Evolutionary conservation across 345 rosid genomes (phyloP), one percentile per base, ranked within the genome.

Genomic region (Lumnitzera littorea): DNA sequence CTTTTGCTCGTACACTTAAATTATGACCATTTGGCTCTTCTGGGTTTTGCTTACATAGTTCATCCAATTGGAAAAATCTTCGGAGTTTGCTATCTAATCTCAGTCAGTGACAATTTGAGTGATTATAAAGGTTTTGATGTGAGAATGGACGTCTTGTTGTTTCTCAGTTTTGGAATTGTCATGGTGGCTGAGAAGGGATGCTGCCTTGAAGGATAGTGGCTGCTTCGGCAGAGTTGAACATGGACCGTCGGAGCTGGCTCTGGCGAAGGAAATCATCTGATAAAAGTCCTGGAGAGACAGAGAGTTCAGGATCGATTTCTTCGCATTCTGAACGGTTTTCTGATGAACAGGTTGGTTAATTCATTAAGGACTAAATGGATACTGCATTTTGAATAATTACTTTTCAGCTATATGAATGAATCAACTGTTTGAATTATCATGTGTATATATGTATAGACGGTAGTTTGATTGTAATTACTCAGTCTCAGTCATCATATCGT

Each of bases 241-340:
- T 81, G 86, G 96, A 88, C 73, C 73, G 91, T 60, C 74, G 90
- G 56, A 84, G 88, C 58, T 88, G 96, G 92, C 56, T 88, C 46
- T 85, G 96, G 96, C 76, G 85, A 53, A 74, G 83, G 60, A 84
- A 82, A 67, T 85, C 96, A 3, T 78, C 86, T 2, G 89, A 83
- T 73, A 74, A 77, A 69, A 83, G 89, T 58, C 85, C 87, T 0
- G 89, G 80, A 4, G 85, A 85, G 70, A 81, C 91, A 1, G 91
- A 85, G 72, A 79, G 88, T 52, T 77, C 74, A 2, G 86, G 87
- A 15, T 88, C 96, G 1, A 48, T 83, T 51, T 85, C 91, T 53
- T 85, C 91, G 36, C 70, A 69, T 55, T 85, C 86, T 12, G 96
- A 84, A 63, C 70, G 84, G 70, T 85, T 78, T 74, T 85, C 84